Conservation (phyloP, 106 monocot species). For the Triglochin maritima region DNA sequence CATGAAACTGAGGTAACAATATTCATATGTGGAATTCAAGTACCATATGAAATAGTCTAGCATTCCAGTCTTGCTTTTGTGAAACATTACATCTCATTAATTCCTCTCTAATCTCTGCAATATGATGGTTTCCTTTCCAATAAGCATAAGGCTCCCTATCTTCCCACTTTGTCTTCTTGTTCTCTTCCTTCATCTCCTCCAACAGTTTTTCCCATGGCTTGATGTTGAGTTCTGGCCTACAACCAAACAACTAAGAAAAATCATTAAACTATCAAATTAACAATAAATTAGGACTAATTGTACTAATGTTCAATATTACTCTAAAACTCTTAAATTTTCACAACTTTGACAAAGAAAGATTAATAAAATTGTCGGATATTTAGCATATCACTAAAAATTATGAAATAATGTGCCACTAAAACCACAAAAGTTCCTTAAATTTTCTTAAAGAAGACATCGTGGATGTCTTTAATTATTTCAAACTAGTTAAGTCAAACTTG, state of each 20-base stretch:
- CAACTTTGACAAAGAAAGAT: no score
- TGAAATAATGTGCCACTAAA: no score
- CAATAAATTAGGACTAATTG: not conserved
- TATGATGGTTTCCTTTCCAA: conserved; percentile 34
- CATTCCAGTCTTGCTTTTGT: conserved; percentile 24
- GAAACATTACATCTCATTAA: conserved; percentile 31
- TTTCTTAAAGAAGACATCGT: no score
- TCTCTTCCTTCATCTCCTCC: conserved; percentile 29
- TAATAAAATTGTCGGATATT: no score
- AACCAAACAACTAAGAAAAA: not conserved
- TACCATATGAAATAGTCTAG: conserved; percentile 13
- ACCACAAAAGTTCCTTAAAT: no score
- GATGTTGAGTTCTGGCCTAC: conserved; percentile 43
- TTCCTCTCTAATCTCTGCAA: conserved; percentile 7
- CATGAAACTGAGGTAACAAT: no score
- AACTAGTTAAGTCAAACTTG: no score
- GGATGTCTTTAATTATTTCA: no score
- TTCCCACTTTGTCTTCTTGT: conserved; percentile 20
- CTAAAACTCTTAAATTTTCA: no score
- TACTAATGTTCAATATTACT: not conserved
- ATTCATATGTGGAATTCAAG: not conserved
- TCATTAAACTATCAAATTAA: not conserved
- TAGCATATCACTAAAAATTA: no score
- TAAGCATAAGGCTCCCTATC: conserved; percentile 36
- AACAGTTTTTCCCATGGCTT: conserved; percentile 34